Evolutionary conservation across 805 yeast genomes (phyloP).

Genomic region (Monosporozyma yasuniensis): DNA sequence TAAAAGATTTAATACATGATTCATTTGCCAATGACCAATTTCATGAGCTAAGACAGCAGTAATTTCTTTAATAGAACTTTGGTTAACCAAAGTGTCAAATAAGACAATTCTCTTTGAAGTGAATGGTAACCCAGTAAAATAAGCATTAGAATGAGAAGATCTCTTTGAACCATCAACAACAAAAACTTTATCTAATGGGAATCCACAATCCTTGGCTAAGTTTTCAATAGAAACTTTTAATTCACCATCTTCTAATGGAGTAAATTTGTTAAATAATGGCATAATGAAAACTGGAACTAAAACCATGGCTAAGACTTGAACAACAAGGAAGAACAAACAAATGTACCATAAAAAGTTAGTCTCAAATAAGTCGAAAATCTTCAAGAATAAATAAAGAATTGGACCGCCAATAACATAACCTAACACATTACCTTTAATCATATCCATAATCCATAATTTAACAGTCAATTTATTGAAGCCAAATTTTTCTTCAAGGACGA

Average conservation of each 20-base stretch:
- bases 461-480: conserved; percentile 87
- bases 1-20: conserved; percentile 76
- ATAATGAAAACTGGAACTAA: conserved; percentile 78
- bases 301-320: conserved; percentile 68
- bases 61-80: conserved; percentile 67
- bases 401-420: conserved; percentile 60
- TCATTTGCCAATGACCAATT: conserved; percentile 94
- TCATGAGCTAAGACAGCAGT: conserved; percentile 97
- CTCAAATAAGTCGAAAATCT: conserved; percentile 73
- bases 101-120: conserved; percentile 83
- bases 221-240: conserved; percentile 72
- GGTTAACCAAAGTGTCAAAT: conserved; percentile 81
- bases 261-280: conserved; percentile 86
- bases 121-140: conserved; percentile 94
- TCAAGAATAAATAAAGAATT: conserved; percentile 62
- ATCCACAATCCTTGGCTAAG: conserved; percentile 63
- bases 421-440: conserved; percentile 50
- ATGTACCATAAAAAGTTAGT: conserved; percentile 74
- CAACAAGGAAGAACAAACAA: conserved; percentile 57
- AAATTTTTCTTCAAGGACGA: conserved; percentile 82
- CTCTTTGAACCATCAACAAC: conserved; percentile 97
- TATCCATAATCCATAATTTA: conserved; percentile 64
- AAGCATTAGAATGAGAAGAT: conserved; percentile 94
- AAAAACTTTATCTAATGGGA: conserved; percentile 78
- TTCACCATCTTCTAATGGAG: conserved; percentile 86